phyloP scores from a whole-genome alignment of 1,139 yeast genomes.

The Yamadazyma taylorii region DNA sequence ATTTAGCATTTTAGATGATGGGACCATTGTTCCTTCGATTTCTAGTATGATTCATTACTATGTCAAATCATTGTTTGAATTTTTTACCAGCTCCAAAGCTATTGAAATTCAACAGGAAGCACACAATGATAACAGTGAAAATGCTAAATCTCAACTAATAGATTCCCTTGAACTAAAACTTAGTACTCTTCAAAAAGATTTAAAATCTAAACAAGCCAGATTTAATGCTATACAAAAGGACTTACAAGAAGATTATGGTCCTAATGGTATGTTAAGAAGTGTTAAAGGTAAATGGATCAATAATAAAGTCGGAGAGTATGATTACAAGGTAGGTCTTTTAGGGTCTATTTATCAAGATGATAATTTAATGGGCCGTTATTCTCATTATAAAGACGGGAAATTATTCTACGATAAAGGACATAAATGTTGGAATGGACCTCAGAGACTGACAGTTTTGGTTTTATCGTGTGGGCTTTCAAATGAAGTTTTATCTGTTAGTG shows the following conservation, averaged over 20 bases:
- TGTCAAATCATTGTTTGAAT: constrained; percentile 12
- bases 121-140: background rate
- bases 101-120: background rate
- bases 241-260: constrained; percentile 50
- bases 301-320: constrained; percentile 63
- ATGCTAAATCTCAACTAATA: constrained; percentile 2
- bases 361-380: constrained; percentile 56
- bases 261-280: constrained; percentile 63
- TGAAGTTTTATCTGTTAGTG: constrained; percentile 65
- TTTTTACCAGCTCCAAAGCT: constrained; percentile 7
- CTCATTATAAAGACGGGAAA: constrained; percentile 34
- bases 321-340: constrained; percentile 61
- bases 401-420: constrained; percentile 62
- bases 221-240: constrained; percentile 19
- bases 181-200: constrained; percentile 18
- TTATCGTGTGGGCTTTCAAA: constrained; percentile 66
- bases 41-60: constrained; percentile 28
- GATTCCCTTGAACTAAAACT: constrained; percentile 18
- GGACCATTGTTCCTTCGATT: constrained; percentile 20
- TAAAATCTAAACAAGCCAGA: constrained; percentile 20
- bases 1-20: background rate
- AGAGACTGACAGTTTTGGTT: constrained; percentile 64
- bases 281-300: constrained; percentile 50
- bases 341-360: constrained; percentile 62
- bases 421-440: constrained; percentile 94